phyloP scores from a whole-genome alignment of 1,284 basidiomycete genomes.

The Dichomitus squalens region DNA sequence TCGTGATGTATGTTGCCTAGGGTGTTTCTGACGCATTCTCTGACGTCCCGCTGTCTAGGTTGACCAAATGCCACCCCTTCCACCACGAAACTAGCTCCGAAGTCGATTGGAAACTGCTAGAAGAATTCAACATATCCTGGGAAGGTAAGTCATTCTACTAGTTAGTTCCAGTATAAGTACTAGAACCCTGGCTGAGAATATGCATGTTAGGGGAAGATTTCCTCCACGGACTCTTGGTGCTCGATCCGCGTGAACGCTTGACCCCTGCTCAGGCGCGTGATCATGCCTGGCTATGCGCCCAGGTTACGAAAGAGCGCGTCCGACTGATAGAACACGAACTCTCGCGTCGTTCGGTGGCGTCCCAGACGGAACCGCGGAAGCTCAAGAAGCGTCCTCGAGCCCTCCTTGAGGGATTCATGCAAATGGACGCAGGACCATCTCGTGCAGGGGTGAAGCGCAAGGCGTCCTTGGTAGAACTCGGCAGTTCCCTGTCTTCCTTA shows the following conservation, averaged over 20 bases:
- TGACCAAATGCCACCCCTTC: slow-evolving; percentile 1
- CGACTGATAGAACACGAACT: not conserved
- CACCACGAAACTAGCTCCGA: not conserved
- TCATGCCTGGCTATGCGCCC: slow-evolving; percentile 65
- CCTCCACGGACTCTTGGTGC: slow-evolving; percentile 48
- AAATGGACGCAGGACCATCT: not conserved
- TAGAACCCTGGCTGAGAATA: too few relatives aligned
- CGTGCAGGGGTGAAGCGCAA: not conserved
- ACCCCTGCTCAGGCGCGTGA: slow-evolving; percentile 56
- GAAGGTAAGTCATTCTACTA: not conserved
- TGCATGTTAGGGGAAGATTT: slow-evolving; percentile 41
- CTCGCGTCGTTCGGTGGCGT: not conserved
- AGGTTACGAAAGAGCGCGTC: not conserved
- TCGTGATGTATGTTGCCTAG: slow-evolving; percentile 71
- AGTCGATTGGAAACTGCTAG: not conserved
- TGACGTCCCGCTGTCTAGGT: not conserved
- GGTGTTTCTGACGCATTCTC: too few relatives aligned
- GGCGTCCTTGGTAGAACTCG: not conserved
- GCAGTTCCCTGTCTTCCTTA: not conserved
- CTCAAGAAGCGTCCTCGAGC: not conserved
- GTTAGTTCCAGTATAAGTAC: too few relatives aligned
- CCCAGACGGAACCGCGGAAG: not conserved
- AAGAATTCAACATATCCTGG: not conserved
- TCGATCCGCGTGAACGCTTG: slow-evolving; percentile 57
- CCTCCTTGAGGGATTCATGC: not conserved